These are phyloP conservation scores for Paraleonurus japonicus DNA, from an alignment of 257 asterid species.

Conservation along the genomic window DNA sequence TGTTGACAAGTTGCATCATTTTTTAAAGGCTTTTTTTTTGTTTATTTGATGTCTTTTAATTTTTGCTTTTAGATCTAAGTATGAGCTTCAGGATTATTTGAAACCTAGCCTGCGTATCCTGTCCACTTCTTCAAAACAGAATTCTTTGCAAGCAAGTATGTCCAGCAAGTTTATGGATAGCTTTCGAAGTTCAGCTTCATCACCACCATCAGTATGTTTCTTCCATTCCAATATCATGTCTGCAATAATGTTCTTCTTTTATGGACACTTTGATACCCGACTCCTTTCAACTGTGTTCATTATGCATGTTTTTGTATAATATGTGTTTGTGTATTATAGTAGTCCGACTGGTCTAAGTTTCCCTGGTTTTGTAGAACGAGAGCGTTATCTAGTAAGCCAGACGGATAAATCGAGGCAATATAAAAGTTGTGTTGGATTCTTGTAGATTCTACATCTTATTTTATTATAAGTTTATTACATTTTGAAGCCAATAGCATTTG, in stretches of 20 bases:
- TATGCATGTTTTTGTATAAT: background rate
- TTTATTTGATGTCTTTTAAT: slow-evolving; percentile 18
- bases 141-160: slow-evolving; percentile 67
- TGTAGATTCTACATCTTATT: slow-evolving; percentile 19
- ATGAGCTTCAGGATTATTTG: slow-evolving; percentile 86
- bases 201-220: slow-evolving; percentile 55
- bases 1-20: background rate
- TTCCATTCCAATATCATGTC: slow-evolving; percentile 2
- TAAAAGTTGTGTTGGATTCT: background rate
- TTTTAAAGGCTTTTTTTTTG: background rate
- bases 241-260: background rate
- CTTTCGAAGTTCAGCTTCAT: slow-evolving; percentile 68
- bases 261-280: background rate
- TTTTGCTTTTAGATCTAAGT: slow-evolving; percentile 62
- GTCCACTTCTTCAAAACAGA: slow-evolving; percentile 49
- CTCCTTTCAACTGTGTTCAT: background rate
- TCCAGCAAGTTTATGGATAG: slow-evolving; percentile 64
- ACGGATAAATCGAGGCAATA: background rate
- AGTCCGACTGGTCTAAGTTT: background rate
- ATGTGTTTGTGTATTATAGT: background rate
- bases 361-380: background rate
- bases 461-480: background rate
- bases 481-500: slow-evolving; percentile 24
- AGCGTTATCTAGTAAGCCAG: background rate
- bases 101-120: slow-evolving; percentile 93